Conservation (phyloP, 805 yeast species). For the Yarrowia porcina region DNA sequence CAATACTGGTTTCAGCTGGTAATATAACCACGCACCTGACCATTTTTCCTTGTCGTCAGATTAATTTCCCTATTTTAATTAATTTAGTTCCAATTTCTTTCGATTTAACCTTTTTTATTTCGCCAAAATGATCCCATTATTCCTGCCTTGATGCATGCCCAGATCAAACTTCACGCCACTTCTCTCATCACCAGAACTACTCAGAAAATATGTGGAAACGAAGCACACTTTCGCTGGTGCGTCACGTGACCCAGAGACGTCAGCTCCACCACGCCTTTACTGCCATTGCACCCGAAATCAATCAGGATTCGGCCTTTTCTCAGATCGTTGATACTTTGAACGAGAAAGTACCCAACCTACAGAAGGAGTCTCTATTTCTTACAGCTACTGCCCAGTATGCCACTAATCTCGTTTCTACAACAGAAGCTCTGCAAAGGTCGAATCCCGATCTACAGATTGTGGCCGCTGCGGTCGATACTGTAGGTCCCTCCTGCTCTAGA, state of each 20-base stretch:
- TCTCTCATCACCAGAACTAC: neutral
- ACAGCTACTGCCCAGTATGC: slow-evolving; percentile 41
- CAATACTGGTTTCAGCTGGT: too few relatives aligned
- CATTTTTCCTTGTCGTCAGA: too few relatives aligned
- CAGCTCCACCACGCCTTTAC: slow-evolving; percentile 13
- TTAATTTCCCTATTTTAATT: too few relatives aligned
- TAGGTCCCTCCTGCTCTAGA: slow-evolving; percentile 38
- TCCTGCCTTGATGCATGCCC: neutral
- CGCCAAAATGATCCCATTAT: too few relatives aligned
- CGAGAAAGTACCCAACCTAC: slow-evolving; percentile 4
- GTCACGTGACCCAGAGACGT: neutral
- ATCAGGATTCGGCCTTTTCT: neutral
- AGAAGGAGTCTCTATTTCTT: slow-evolving; percentile 32
- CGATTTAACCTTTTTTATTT: too few relatives aligned
- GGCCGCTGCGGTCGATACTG: slow-evolving; percentile 36
- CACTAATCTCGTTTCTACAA: slow-evolving; percentile 30
- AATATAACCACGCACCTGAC: too few relatives aligned
- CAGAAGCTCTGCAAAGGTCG: slow-evolving; percentile 24
- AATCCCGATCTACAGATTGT: slow-evolving; percentile 34
- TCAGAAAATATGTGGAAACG: neutral
- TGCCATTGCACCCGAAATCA: neutral
- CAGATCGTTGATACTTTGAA: neutral
- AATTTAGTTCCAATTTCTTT: too few relatives aligned
- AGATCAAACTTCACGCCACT: neutral
- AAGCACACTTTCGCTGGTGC: neutral